Conservation (phyloP, 176 grass and related monocot genomes). For the Miscanthus lutarioriparius region DNA sequence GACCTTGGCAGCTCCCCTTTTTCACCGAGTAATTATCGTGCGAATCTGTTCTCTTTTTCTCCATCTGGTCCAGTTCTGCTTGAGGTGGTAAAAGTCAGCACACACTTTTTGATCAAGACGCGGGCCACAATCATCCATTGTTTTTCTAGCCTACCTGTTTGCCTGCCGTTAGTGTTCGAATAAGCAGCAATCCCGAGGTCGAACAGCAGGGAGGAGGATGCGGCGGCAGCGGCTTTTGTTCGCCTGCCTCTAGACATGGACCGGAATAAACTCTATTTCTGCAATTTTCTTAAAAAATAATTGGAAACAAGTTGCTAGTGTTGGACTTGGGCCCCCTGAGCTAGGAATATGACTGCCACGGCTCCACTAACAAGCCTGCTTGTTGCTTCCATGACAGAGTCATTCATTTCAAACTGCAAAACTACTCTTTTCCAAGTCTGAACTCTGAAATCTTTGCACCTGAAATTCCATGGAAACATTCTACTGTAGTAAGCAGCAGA, state of each 20-base stretch:
- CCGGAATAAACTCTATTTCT: background rate
- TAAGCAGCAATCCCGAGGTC: constrained; percentile 32
- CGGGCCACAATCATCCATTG: background rate
- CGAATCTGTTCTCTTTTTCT: background rate
- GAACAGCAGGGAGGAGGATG: background rate
- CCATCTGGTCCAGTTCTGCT: too few species aligned
- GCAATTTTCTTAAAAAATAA: background rate
- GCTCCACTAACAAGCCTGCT: background rate
- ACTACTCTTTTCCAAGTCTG: background rate
- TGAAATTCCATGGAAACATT: background rate
- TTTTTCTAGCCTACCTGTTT: background rate
- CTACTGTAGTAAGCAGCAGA: background rate
- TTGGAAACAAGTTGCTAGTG: background rate
- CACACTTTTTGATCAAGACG: background rate
- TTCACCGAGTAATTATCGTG: background rate
- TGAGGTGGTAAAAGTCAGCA: background rate
- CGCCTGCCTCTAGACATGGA: background rate
- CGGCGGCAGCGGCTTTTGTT: constrained; percentile 6
- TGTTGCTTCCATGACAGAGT: background rate
- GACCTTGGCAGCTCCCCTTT: too few species aligned
- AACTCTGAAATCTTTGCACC: background rate
- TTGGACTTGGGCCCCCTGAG: background rate
- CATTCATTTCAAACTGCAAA: too few species aligned
- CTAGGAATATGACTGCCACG: background rate
- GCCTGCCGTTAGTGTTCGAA: background rate